These are phyloP conservation scores for Achaetomiella virescens DNA, from an alignment of 495 filamentous ascomycete genomes.

Conservation along the genomic window DNA sequence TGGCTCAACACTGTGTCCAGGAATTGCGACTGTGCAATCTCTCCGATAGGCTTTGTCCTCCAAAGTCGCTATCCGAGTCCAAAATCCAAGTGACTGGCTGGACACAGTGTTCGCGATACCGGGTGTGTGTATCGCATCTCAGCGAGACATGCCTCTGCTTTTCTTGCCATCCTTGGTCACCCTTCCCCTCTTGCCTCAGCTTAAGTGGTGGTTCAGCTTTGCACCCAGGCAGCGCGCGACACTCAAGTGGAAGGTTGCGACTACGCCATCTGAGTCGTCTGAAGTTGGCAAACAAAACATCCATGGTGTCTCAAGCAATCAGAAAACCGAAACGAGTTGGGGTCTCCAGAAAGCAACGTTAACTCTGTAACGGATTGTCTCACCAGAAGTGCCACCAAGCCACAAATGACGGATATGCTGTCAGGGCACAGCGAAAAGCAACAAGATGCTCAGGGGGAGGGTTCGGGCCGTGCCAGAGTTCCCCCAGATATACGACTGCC, in stretches of 20 bases:
- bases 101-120: not conserved
- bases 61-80: not conserved
- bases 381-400: slow-evolving; percentile 7
- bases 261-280: not conserved
- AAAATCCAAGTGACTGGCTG: not conserved
- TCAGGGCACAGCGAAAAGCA: not conserved
- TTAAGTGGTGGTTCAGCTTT: not conserved
- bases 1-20: slow-evolving; percentile 5
- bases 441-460: not conserved
- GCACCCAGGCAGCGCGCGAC: not conserved
- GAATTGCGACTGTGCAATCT: not conserved
- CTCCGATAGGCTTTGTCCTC: slow-evolving; percentile 5
- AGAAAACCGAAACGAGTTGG: not conserved
- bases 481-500: not conserved
- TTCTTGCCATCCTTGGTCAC: not conserved
- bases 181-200: not conserved
- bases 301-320: not conserved
- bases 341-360: not conserved
- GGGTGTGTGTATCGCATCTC: not conserved
- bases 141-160: not conserved
- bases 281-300: not conserved
- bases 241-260: not conserved
- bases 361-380: not conserved
- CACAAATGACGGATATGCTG: not conserved
- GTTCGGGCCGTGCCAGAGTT: not conserved